Conservation (phyloP, 306 rosid genomes). For the Rosa persica region DNA sequence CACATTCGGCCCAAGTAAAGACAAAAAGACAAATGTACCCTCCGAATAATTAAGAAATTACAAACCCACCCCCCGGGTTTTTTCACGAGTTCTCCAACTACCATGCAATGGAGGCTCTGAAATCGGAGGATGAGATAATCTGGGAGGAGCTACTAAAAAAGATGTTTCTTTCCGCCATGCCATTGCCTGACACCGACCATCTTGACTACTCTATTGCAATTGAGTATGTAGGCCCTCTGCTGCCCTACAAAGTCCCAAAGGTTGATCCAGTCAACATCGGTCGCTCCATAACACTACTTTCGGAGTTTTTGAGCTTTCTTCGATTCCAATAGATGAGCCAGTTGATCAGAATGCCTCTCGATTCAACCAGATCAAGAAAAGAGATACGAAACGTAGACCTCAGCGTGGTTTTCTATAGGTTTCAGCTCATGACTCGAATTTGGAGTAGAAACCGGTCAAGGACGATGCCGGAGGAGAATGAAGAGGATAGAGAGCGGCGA, state of each 20-base stretch:
- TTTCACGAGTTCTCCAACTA: no score
- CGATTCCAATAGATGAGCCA: conserved; percentile 57
- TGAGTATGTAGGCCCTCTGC: conserved; percentile 70
- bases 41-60: no score
- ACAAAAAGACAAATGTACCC: no score
- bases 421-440: conserved; percentile 25
- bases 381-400: conserved; percentile 39
- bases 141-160: conserved; percentile 8
- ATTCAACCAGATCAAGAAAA: conserved; percentile 37
- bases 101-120: no score
- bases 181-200: conserved; percentile 80
- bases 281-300: conserved; percentile 36
- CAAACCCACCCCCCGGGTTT: no score
- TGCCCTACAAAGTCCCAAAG: conserved; percentile 57
- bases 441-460: not conserved
- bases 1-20: no score
- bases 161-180: conserved; percentile 75
- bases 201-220: conserved; percentile 80
- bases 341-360: not conserved
- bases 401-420: conserved; percentile 48
- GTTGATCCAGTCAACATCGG: conserved; percentile 63
- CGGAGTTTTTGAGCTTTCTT: conserved; percentile 29
- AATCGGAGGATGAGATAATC: no score
- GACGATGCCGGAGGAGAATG: conserved; percentile 21
- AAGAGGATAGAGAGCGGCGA: conserved; percentile 37